These are phyloP conservation scores for Solanum lignicaule DNA, from an alignment of 257 asterid species.

Conservation along the genomic window DNA sequence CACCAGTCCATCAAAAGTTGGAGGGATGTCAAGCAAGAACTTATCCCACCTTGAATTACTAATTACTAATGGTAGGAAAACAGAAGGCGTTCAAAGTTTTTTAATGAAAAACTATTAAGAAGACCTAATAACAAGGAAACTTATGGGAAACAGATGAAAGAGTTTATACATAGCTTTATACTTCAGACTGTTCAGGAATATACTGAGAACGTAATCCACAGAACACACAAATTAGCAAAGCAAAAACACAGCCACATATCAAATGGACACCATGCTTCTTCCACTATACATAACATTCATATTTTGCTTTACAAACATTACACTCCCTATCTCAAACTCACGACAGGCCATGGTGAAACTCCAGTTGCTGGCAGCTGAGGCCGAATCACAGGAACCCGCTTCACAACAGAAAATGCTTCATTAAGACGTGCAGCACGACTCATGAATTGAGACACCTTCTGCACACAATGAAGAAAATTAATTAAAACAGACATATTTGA, in stretches of 20 bases:
- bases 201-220: background rate
- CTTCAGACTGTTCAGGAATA: background rate
- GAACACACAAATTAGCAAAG: background rate
- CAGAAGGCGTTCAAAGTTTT: background rate
- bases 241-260: background rate
- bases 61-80: background rate
- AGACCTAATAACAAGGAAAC: background rate
- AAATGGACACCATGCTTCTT: background rate
- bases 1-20: background rate
- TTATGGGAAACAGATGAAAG: background rate
- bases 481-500: background rate
- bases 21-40: background rate
- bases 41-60: background rate
- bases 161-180: background rate
- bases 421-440: background rate
- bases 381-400: slow-evolving; percentile 74
- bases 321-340: slow-evolving; percentile 50
- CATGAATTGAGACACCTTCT: slow-evolving; percentile 75
- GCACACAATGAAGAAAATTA: background rate
- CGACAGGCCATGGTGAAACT: slow-evolving; percentile 49
- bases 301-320: background rate
- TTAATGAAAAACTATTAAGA: background rate
- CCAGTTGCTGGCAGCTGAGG: slow-evolving; percentile 66
- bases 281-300: background rate
- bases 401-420: slow-evolving; percentile 71